Evolutionary conservation across 2,329 filamentous ascomycete species (phyloP).

Genomic region (Clathrospora elynae): DNA sequence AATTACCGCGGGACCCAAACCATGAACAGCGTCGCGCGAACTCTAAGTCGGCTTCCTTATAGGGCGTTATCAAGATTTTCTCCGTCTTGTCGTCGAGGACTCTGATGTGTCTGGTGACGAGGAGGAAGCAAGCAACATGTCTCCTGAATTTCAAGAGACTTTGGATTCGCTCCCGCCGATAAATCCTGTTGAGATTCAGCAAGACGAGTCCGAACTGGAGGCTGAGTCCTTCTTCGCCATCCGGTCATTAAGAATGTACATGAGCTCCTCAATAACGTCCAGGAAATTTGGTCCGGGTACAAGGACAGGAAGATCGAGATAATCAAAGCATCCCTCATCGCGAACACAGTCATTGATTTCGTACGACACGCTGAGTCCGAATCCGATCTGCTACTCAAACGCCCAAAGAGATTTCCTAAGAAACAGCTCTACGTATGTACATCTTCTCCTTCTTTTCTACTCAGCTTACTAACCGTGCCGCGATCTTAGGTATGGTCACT

Average conservation of each 20-base stretch:
- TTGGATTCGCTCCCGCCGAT: not conserved
- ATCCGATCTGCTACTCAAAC: not conserved
- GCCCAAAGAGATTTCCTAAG: not conserved
- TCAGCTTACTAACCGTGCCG: no score
- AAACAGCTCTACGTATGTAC: no score
- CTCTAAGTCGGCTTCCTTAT: no score
- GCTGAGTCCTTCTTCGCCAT: not conserved
- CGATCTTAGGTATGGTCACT: no score
- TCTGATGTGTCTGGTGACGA: no score
- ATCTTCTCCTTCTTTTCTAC: no score
- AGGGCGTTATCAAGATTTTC: not conserved
- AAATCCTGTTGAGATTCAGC: conserved; percentile 1
- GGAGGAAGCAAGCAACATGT: no score
- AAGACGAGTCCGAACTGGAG: conserved; percentile 1
- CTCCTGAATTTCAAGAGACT: not conserved
- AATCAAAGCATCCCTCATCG: not conserved
- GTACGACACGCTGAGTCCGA: conserved; percentile 1
- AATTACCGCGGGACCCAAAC: no score
- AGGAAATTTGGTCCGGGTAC: not conserved
- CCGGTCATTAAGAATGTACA: not conserved
- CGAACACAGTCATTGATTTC: not conserved
- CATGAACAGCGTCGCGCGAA: no score
- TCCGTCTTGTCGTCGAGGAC: not conserved
- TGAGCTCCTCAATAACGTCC: not conserved
- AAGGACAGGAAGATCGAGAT: not conserved